Conservation (phyloP, 2,329 filamentous ascomycete species). For the Dothiorella sarmentorum region DNA sequence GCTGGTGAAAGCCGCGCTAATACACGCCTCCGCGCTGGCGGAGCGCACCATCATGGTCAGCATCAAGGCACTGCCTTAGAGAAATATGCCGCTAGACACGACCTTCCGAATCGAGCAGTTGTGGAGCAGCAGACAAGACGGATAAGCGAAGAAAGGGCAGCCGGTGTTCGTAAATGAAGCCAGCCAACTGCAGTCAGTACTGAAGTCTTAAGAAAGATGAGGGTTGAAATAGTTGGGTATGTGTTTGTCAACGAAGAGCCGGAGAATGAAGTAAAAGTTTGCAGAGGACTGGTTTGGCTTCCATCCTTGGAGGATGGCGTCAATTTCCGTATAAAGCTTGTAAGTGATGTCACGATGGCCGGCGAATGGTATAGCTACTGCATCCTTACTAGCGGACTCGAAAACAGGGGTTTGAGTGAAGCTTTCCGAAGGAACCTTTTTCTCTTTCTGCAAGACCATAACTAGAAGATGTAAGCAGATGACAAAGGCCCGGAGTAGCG, state of each 20-base stretch:
- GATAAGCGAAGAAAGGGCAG: not conserved
- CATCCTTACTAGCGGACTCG: not conserved
- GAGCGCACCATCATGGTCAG: not conserved
- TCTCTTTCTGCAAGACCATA: not conserved
- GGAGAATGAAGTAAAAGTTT: not conserved
- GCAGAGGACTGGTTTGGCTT: not conserved
- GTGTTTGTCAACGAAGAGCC: not conserved
- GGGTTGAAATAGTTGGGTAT: not conserved
- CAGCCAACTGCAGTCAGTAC: not conserved
- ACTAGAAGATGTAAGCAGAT: not conserved
- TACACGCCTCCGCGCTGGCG: conserved; percentile 44
- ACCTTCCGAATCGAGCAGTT: not conserved
- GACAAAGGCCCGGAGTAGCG: not conserved
- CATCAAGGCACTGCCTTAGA: not conserved
- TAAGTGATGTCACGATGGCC: not conserved
- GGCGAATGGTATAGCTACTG: not conserved
- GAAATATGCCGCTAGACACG: not conserved
- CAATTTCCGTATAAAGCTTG: not conserved
- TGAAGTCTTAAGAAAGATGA: not conserved
- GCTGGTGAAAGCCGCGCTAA: conserved; percentile 48
- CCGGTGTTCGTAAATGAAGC: not conserved
- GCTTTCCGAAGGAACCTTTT: not conserved
- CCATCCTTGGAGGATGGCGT: not conserved
- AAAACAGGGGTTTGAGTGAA: not conserved
- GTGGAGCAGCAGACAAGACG: not conserved